Evolutionary conservation across 2,329 filamentous ascomycete genomes (phyloP), one percentile per base, ranked within the genome.

Genomic region (Grosmannia penicillata): DNA sequence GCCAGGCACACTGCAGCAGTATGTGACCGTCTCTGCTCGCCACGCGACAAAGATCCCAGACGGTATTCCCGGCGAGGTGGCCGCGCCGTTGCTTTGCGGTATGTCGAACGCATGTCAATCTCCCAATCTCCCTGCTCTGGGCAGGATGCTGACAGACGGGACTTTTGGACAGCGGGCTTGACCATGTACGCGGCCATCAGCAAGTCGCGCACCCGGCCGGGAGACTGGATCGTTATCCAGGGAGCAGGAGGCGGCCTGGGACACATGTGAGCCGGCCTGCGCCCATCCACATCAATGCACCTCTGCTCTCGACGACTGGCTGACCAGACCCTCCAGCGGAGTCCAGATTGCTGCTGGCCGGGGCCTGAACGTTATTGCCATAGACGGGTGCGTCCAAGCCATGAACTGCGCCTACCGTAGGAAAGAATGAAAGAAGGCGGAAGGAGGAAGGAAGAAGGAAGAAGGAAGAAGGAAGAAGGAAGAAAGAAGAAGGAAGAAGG

Each of bases 1-100:
- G 21, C 36, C 36, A 4, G 40, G 40, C n/a, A 29, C 36, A 5
- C 13, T 42, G 21, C 40, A 42, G 40, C 36, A 42, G 19, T 42
- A 28, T 19, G 40, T 42, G 11, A 22, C 21, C 14, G 40, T 21
- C 13, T 19, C 36, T 7, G 36, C 14, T 13, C 19, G 33, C 21
- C 27, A 42, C 6, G 3, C 24, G 8, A 33, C 32, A 3, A 26
- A 25, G 1, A 42, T 42, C 14, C 40, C 40, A 8, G 36, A 38
- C 8, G 40, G 40, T 4, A 23, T 39, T 8, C 11, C 29, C 18
- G 33, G 15, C 26, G 31, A 39, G n/a, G 40, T 24, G 5, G 40
- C 40, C 7, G 40, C 36, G 4, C 40, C 40, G 6, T 19, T 42
- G 14, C 36, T 42, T 25, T 41, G 39, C 17, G 39, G 39, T 41